Conservation (phyloP, 139 green algal genomes). For the Closterium sp. region DNA sequence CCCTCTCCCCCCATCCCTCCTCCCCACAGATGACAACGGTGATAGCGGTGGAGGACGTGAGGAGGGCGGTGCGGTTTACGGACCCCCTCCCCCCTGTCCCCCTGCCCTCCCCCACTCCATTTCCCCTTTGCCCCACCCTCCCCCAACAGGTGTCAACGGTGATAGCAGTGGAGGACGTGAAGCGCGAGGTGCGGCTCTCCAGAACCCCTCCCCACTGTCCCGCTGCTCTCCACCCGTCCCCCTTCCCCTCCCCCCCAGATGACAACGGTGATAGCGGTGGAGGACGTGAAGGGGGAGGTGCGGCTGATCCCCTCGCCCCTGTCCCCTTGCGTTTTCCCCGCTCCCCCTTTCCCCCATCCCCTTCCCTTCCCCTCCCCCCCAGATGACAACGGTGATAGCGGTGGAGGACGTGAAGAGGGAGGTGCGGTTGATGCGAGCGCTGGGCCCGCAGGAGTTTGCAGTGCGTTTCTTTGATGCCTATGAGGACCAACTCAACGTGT, state of each 20-base stretch:
- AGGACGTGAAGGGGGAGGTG: not conserved
- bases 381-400: slow-evolving; percentile 34
- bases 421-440: slow-evolving; percentile 88
- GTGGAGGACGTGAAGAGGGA: slow-evolving; percentile 90
- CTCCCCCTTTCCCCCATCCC: slow-evolving; percentile 80
- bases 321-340: not conserved
- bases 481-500: slow-evolving; percentile 69
- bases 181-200: not conserved
- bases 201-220: not conserved
- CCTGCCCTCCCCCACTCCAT: slow-evolving; percentile 74
- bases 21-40: slow-evolving; percentile 74
- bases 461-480: slow-evolving; percentile 67
- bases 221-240: slow-evolving; percentile 19
- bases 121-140: not conserved
- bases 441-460: slow-evolving; percentile 75
- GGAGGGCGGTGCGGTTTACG: slow-evolving; percentile 19
- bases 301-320: not conserved
- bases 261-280: not conserved
- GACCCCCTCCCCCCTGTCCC: slow-evolving; percentile 81
- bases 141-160: not conserved
- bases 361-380: slow-evolving; percentile 72
- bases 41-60: slow-evolving; percentile 69
- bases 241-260: slow-evolving; percentile 64
- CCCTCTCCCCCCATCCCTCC: slow-evolving; percentile 33
- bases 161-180: not conserved